A percentile compares a stretch with the other conserved stretches of the same genome.
Evolutionary conservation across 1,284 basidiomycete genomes (phyloP).

Genomic region (Cutaneotrichosporon mucoides): DNA sequence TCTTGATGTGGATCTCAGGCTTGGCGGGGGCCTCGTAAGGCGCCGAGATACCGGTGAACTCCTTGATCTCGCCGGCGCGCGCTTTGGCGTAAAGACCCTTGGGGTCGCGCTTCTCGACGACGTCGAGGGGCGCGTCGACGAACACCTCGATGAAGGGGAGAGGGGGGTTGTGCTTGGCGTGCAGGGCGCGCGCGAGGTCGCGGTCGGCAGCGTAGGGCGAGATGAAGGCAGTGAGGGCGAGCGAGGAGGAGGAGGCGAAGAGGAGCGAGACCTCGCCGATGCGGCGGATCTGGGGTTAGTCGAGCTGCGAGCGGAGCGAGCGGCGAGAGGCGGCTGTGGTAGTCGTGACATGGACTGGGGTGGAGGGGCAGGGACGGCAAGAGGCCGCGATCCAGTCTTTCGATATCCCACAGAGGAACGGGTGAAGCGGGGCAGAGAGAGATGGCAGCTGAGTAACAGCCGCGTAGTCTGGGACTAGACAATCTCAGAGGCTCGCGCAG

Average conservation of each 20-base stretch:
- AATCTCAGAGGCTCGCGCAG: too few relatives aligned
- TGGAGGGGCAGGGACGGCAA: too few relatives aligned
- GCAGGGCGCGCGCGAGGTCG: conserved; percentile 74
- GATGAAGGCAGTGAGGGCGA: conserved; percentile 94
- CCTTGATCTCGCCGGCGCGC: conserved; percentile 88
- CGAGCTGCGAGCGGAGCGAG: neutral
- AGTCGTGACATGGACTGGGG: too few relatives aligned
- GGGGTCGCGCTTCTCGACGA: conserved; percentile 90
- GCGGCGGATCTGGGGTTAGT: conserved; percentile 62
- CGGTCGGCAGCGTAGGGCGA: conserved; percentile 94
- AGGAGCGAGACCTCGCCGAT: conserved; percentile 97
- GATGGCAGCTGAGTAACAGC: too few relatives aligned
- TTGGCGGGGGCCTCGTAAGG: conserved; percentile 87
- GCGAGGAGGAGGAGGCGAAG: conserved; percentile 80
- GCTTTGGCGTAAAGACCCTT: conserved; percentile 99
- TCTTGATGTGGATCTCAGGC: conserved; percentile 91
- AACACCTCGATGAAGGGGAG: conserved; percentile 92
- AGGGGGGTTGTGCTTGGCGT: conserved; percentile 57
- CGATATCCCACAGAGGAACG: too few relatives aligned
- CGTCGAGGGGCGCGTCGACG: conserved; percentile 82
- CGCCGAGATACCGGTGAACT: conserved; percentile 83
- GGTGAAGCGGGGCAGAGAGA: too few relatives aligned
- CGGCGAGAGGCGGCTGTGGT: too few relatives aligned
- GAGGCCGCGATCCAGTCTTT: too few relatives aligned
- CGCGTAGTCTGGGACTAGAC: too few relatives aligned